A percentile compares a stretch with the other conserved stretches of the same genome.
These are phyloP conservation scores for Parafenestella ontariensis DNA, from an alignment of 2,329 filamentous ascomycete species.

Conservation along the genomic window DNA sequence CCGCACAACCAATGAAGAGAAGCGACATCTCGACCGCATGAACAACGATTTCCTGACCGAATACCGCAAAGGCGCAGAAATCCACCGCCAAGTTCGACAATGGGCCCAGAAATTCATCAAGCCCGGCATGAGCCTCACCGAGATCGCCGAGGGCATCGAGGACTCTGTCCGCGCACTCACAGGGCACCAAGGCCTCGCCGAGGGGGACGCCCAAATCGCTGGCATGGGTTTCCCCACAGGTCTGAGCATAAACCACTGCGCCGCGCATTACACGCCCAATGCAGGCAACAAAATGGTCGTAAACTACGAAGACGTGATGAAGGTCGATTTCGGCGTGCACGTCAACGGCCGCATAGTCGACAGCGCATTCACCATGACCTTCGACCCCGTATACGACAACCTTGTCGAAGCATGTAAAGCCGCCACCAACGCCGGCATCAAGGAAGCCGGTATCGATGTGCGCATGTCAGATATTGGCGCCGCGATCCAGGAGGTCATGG, in stretches of 20 bases:
- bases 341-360: slow-evolving; percentile 75
- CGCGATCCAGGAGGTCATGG: slow-evolving; percentile 88
- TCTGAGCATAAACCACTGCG: slow-evolving; percentile 82
- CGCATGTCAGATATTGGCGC: slow-evolving; percentile 85
- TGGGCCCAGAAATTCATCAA: slow-evolving; percentile 82
- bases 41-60: slow-evolving; percentile 80
- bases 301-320: slow-evolving; percentile 73
- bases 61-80: slow-evolving; percentile 84
- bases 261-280: slow-evolving; percentile 87
- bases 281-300: slow-evolving; percentile 80
- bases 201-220: slow-evolving; percentile 78
- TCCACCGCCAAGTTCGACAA: slow-evolving; percentile 86
- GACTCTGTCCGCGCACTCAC: slow-evolving; percentile 78
- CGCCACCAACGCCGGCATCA: slow-evolving; percentile 77
- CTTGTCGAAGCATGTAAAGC: slow-evolving; percentile 71
- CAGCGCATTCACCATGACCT: slow-evolving; percentile 73
- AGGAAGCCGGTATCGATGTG: slow-evolving; percentile 90
- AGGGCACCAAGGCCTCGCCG: slow-evolving; percentile 76
- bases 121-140: slow-evolving; percentile 79
- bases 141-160: slow-evolving; percentile 88
- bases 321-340: slow-evolving; percentile 75
- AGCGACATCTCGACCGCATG: slow-evolving; percentile 80
- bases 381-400: slow-evolving; percentile 73
- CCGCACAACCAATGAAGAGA: slow-evolving; percentile 84
- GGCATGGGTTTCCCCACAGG: slow-evolving; percentile 90